Percentiles rank a stretch among this genome's conserved stretches.
Conservation (phyloP, 495 filamentous ascomycete species). For the Elasticomyces elasticus region DNA sequence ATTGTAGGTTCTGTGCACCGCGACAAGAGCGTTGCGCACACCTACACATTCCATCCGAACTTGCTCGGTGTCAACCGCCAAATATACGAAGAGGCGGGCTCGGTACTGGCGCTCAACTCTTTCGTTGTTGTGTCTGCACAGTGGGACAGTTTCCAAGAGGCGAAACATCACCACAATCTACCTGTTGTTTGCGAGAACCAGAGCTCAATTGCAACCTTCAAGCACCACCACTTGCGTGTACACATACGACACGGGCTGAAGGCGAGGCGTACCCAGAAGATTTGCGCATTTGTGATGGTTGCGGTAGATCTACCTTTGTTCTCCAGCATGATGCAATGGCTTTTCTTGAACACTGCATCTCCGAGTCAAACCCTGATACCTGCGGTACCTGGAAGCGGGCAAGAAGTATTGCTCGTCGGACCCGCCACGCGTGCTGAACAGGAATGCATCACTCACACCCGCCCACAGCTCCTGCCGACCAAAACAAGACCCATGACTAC, state of each 20-base stretch:
- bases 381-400: not conserved
- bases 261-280: not conserved
- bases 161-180: not conserved
- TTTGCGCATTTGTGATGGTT: not conserved
- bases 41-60: slow-evolving; percentile 1
- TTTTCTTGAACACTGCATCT: not conserved
- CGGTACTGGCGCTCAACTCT: slow-evolving; percentile 1
- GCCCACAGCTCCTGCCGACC: not conserved
- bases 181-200: slow-evolving; percentile 9
- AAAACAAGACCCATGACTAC: not conserved
- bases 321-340: slow-evolving; percentile 3
- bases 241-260: not conserved
- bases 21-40: not conserved
- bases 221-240: not conserved
- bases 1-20: not conserved
- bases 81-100: not conserved
- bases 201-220: not conserved
- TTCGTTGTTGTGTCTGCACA: slow-evolving; percentile 8
- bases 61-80: slow-evolving; percentile 2
- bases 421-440: not conserved
- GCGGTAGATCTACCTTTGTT: not conserved
- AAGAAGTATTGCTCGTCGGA: not conserved
- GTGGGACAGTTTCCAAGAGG: not conserved
- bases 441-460: not conserved
- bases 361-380: not conserved